Evolutionary conservation across 257 asterid genomes (phyloP).

Genomic region (Anisodus acutangulus): DNA sequence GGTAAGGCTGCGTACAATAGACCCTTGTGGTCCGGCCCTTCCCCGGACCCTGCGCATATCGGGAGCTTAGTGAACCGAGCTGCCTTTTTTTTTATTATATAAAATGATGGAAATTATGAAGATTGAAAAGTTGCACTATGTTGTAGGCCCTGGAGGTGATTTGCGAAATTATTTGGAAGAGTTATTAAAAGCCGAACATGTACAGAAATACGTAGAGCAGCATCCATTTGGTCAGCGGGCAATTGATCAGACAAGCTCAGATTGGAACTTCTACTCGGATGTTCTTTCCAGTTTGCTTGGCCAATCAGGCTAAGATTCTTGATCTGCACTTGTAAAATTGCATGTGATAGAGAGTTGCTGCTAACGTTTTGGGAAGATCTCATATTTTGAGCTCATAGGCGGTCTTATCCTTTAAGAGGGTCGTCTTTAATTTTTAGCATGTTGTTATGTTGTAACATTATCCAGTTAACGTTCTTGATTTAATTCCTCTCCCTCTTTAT

Average conservation of each 20-base stretch:
- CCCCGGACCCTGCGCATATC: no score
- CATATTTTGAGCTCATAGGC: not conserved
- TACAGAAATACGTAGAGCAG: conserved; percentile 59
- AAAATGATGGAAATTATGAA: not conserved
- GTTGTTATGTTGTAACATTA: not conserved
- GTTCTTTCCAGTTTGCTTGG: conserved; percentile 51
- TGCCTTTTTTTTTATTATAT: no score
- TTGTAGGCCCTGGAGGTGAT: conserved; percentile 70
- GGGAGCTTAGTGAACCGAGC: no score
- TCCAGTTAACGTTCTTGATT: not conserved
- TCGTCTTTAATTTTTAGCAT: not conserved
- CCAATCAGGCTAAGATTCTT: conserved; percentile 23
- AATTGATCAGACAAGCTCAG: conserved; percentile 53
- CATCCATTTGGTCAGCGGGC: conserved; percentile 81
- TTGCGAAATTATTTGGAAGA: conserved; percentile 77
- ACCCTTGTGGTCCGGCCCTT: no score
- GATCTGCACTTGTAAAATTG: not conserved
- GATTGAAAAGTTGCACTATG: not conserved
- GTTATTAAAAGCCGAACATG: conserved; percentile 53
- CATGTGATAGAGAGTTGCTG: not conserved
- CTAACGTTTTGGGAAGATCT: not conserved
- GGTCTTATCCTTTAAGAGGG: not conserved
- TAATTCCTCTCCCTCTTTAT: not conserved
- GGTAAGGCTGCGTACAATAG: no score
- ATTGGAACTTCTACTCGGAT: conserved; percentile 68